Percentiles rank a stretch among this genome's conserved stretches.
These are phyloP conservation scores for Mycena kentingensis DNA, from an alignment of 768 basidiomycete genomes.

Conservation along the genomic window DNA sequence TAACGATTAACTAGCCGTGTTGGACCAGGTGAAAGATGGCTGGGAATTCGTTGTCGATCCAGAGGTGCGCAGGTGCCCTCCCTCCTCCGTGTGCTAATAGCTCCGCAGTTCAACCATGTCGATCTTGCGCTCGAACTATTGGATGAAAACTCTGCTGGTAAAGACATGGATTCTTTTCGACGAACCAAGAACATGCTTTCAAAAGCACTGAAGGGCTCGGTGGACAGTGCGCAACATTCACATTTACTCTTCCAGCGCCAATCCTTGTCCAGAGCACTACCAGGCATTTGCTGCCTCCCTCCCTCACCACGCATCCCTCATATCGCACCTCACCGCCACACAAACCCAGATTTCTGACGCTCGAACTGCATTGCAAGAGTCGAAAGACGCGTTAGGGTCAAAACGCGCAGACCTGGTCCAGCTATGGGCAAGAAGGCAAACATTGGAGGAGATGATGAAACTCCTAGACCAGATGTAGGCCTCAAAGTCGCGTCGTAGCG, in stretches of 20 bases:
- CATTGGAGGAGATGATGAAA: conserved; percentile 92
- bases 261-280: conserved; percentile 69
- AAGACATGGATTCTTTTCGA: conserved; percentile 76
- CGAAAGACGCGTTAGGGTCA: conserved; percentile 75
- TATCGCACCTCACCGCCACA: conserved; percentile 69
- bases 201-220: conserved; percentile 80
- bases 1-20: conserved; percentile 53
- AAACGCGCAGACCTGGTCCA: conserved; percentile 89
- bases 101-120: conserved; percentile 84
- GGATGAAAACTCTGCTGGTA: conserved; percentile 71
- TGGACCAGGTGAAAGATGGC: conserved; percentile 84
- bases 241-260: neutral
- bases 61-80: conserved; percentile 53
- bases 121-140: conserved; percentile 89
- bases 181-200: conserved; percentile 77
- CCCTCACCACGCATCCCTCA: conserved; percentile 82
- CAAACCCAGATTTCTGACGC: conserved; percentile 76
- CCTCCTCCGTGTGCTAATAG: conserved; percentile 7
- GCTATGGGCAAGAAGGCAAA: conserved; percentile 85
- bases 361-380: conserved; percentile 70
- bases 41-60: conserved; percentile 88
- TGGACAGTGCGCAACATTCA: conserved; percentile 65
- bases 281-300: conserved; percentile 93
- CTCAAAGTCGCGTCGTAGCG: conserved; percentile 8
- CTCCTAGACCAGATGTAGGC: conserved; percentile 93